Evolutionary conservation across 2,329 filamentous ascomycete species (phyloP).

Genomic region (Penicillium sp.): DNA sequence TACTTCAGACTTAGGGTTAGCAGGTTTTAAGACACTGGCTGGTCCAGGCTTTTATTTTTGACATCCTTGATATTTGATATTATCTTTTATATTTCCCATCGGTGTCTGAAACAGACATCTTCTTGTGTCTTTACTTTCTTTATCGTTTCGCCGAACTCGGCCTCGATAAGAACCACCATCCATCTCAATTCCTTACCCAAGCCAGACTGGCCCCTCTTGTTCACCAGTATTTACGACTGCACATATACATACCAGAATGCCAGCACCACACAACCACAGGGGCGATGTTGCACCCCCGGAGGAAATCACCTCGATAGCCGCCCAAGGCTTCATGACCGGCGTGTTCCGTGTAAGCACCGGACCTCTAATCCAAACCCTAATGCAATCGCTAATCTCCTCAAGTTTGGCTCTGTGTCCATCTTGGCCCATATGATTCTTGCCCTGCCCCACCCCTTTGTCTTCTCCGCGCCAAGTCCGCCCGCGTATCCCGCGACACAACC

Average conservation of each 20-base stretch:
- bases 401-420: slow-evolving; percentile 50
- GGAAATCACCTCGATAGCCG: slow-evolving; percentile 43
- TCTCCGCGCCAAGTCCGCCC: slow-evolving; percentile 34
- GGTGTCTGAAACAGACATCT: not conserved
- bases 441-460: slow-evolving; percentile 45
- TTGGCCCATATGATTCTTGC: slow-evolving; percentile 47
- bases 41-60: slow-evolving; percentile 10
- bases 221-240: not conserved
- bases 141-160: slow-evolving; percentile 6
- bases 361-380: not conserved
- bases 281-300: slow-evolving; percentile 44
- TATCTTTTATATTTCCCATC: not conserved
- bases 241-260: slow-evolving; percentile 33
- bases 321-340: slow-evolving; percentile 45
- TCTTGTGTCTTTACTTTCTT: not conserved
- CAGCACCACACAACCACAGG: slow-evolving; percentile 42
- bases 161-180: slow-evolving; percentile 6
- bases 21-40: slow-evolving; percentile 11
- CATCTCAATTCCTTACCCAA: not conserved
- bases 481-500: slow-evolving; percentile 21
- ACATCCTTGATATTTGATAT: not conserved
- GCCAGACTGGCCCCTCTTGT: too few relatives aligned
- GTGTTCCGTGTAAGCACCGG: slow-evolving; percentile 41
- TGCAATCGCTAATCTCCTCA: slow-evolving; percentile 3
- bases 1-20: slow-evolving; percentile 3